These are phyloP conservation scores for Xylariales sp. DNA, from an alignment of 2,329 filamentous ascomycete genomes.

Conservation along the genomic window DNA sequence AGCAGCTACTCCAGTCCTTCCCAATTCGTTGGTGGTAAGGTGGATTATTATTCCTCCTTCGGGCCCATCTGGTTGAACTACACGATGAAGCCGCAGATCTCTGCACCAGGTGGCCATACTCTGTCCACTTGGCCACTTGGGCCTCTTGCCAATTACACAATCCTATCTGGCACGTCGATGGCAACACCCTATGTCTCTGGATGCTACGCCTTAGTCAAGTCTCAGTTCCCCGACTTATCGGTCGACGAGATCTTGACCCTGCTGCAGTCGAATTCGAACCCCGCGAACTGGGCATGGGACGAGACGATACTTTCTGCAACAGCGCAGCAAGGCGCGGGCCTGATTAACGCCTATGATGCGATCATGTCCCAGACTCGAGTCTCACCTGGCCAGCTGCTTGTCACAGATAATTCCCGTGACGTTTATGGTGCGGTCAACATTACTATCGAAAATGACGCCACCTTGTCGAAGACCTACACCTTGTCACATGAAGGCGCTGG, in stretches of 20 bases:
- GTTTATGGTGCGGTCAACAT: too few species aligned
- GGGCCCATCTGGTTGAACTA: slow-evolving; percentile 17
- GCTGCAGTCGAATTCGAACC: slow-evolving; percentile 26
- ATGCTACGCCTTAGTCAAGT: slow-evolving; percentile 31
- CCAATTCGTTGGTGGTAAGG: slow-evolving; percentile 13
- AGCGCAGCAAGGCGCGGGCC: slow-evolving; percentile 30
- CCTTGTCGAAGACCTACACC: too few species aligned
- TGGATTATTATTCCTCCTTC: slow-evolving; percentile 20
- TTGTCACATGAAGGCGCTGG: too few species aligned
- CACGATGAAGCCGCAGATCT: slow-evolving; percentile 25
- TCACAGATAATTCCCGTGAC: too few species aligned
- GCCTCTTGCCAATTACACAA: slow-evolving; percentile 24
- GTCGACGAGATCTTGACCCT: slow-evolving; percentile 23
- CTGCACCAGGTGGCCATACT: slow-evolving; percentile 30
- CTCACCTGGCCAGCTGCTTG: too few species aligned
- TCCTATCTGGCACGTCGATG: slow-evolving; percentile 33
- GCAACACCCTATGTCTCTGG: slow-evolving; percentile 29
- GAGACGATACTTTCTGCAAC: slow-evolving; percentile 22
- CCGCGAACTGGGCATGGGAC: slow-evolving; percentile 22
- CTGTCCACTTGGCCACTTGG: slow-evolving; percentile 30
- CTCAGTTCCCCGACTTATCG: slow-evolving; percentile 21
- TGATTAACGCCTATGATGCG: slow-evolving; percentile 28
- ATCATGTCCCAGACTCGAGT: too few species aligned
- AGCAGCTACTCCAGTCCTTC: slow-evolving; percentile 13
- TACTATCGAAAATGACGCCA: too few species aligned